These are phyloP conservation scores for Phoma sp. DNA, from an alignment of 2,329 filamentous ascomycete species.

Conservation along the genomic window DNA sequence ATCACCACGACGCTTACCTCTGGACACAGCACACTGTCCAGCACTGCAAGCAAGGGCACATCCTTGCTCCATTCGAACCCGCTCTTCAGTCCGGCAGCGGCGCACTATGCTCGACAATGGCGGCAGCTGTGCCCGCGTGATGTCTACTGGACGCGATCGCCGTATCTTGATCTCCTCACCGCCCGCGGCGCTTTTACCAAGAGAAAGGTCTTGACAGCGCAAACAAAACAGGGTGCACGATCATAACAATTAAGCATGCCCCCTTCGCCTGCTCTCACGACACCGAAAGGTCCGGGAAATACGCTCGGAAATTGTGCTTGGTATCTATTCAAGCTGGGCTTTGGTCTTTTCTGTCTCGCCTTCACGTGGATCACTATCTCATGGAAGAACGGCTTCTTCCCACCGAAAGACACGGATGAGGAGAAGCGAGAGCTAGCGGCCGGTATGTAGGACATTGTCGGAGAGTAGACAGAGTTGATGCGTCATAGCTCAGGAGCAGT, in stretches of 20 bases:
- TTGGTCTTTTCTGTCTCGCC: slow-evolving; percentile 38
- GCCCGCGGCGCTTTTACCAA: neutral
- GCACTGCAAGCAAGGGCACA: neutral
- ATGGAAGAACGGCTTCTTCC: slow-evolving; percentile 36
- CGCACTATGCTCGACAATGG: neutral
- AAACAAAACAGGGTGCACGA: neutral
- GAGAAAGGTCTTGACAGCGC: neutral
- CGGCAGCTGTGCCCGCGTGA: neutral
- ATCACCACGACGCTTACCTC: neutral
- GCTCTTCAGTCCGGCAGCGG: neutral
- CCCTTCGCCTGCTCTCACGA: slow-evolving; percentile 5
- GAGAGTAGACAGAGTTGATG: neutral
- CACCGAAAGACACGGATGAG: slow-evolving; percentile 31
- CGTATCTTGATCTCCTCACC: slow-evolving; percentile 7
- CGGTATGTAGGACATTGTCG: slow-evolving; percentile 20
- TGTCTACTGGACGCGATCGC: neutral
- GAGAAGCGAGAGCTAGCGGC: slow-evolving; percentile 36
- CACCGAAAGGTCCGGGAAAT: neutral
- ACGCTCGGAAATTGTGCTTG: slow-evolving; percentile 29
- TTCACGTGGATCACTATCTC: slow-evolving; percentile 29
- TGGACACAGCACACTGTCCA: neutral
- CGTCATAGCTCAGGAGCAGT: slow-evolving; percentile 54
- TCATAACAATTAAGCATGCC: slow-evolving; percentile 6
- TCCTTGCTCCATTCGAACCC: neutral
- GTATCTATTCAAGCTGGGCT: slow-evolving; percentile 37